Evolutionary conservation across 1,284 basidiomycete species (phyloP), one percentile per base, ranked within the genome.

Genomic region (Cystobasidiaceae sp.): DNA sequence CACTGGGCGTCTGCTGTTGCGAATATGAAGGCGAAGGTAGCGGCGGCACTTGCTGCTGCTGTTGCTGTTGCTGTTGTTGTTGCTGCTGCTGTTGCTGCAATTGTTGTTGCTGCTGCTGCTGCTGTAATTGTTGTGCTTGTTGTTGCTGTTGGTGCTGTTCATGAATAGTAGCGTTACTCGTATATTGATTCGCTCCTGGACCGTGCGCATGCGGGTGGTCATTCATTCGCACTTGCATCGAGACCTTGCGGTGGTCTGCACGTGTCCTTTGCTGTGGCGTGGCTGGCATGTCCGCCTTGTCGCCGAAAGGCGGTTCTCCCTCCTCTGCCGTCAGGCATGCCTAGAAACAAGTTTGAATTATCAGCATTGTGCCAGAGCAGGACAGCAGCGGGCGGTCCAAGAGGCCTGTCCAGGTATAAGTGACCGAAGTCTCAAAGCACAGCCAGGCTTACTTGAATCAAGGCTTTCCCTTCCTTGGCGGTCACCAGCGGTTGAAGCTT

Each of bases 401-500:
- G n/a, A n/a, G n/a, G n/a, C n/a, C n/a, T n/a, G n/a, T n/a, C n/a
- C n/a, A n/a, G n/a, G n/a, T n/a, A 39, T n/a, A 39, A 11, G 37
- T 11, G 37, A 39, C 11, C n/a, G n/a, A 11, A 11, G 11, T 39
- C 37, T 39, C 11, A 11, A 49, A 23, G 25, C 46, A 11, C 27
- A 51, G n/a, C n/a, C 15, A 6, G 13, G 17, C 63, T 58, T 25
- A 57, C 58, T 34, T 68, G 67, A 25, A 68, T 68, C 19, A 68
- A 55, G 11, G 68, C 61, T 41, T 68, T 68, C 23, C 67, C 67
- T 28, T 58, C 64, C 39, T 63, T 60, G 33, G 56, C 67, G 23
- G 59, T 66, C 13, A 68, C 67, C 19, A 68, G 44, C 13, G 63
- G 63, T 23, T 66, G 64, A 17, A 68, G 64, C 48, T 68, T 68